Evolutionary conservation across 106 monocot genomes (phyloP), one percentile per base, ranked within the genome.

Genomic region (Phalaenopsis aphrodite): DNA sequence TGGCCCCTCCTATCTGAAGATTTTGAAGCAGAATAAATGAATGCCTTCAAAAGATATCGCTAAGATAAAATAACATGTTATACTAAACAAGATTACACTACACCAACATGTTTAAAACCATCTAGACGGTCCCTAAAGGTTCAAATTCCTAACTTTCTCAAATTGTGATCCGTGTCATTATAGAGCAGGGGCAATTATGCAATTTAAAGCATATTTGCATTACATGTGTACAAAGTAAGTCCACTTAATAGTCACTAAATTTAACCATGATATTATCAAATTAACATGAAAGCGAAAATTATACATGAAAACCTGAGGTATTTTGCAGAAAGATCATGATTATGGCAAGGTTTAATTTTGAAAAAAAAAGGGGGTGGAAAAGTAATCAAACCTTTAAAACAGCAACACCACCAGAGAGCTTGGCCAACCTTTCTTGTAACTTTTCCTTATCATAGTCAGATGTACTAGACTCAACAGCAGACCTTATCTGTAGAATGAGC

Each of bases 391-490:
- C 92, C 89, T 88, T 89, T 21, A 93, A 79, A 46, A 93, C 89
- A 78, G 92, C 92, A 79, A 93, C 89, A 83, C 92, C 89, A 79
- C 92, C 89, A 81, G 87, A 92, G 69, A 92, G 87, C 72, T 92
- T 92, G 72, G 89, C 92, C 68, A 92, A 61, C 75, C 92, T 88
- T 67, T 88, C 92, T 79, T 90, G 92, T 18, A 93, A 18, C 83
- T 93, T 93, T 61, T 93, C 92, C 64, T 81, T 86, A 45, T 93
- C 88, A 79, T 93, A 93, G 74, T 93, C 89, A 74, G 92, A 93
- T n/a, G 87, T 86, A 52, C 89, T 90, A 17, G 68, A 67, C 64
- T 88, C 92, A 88, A 93, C 86, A 41, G 79, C 77, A 58, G 92
- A 86, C 42, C 92, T 88, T 58, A 90, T 18, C 92, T 93, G 86